phyloP scores from a whole-genome alignment of 2,329 filamentous ascomycete species.

The Ophiosphaerella narmari region DNA sequence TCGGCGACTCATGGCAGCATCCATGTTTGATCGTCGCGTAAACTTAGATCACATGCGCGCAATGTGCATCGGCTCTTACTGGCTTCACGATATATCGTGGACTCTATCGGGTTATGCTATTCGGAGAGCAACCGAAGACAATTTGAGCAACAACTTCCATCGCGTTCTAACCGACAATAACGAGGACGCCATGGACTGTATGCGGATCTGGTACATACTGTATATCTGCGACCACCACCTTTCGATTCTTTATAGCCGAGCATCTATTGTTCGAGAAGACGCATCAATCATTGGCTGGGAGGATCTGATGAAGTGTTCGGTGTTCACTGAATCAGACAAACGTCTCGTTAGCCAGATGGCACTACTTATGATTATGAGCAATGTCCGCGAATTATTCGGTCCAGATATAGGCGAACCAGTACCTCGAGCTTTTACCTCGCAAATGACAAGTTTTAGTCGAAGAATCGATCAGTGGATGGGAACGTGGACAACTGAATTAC shows the following conservation, averaged over 20 bases:
- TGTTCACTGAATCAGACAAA: conserved; percentile 60
- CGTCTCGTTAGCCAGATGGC: conserved; percentile 63
- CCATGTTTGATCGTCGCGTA: conserved; percentile 63
- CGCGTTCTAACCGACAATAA: conserved; percentile 47
- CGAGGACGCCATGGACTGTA: conserved; percentile 56
- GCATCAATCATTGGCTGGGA: conserved; percentile 63
- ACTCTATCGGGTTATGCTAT: conserved; percentile 63
- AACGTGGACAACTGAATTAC: conserved; percentile 53
- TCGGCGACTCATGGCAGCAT: conserved; percentile 59
- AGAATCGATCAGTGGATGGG: conserved; percentile 59
- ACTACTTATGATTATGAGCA: conserved; percentile 62
- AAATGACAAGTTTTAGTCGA: conserved; percentile 50
- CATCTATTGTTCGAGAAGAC: conserved; percentile 63
- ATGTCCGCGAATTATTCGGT: conserved; percentile 60
- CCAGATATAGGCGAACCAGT: conserved; percentile 59
- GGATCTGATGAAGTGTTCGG: conserved; percentile 57
- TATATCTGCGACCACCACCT: conserved; percentile 71
- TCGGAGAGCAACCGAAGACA: conserved; percentile 55
- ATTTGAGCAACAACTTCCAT: conserved; percentile 51
- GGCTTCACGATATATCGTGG: conserved; percentile 67
- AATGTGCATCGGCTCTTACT: conserved; percentile 65
- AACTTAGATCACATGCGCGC: conserved; percentile 63
- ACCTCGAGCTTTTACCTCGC: conserved; percentile 57
- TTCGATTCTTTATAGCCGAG: conserved; percentile 64
- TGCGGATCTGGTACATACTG: conserved; percentile 62